Base-by-base conservation (phyloP, 225 moss, liverwort and hornwort species). In the Physcomitrellopsis africana region DNA sequence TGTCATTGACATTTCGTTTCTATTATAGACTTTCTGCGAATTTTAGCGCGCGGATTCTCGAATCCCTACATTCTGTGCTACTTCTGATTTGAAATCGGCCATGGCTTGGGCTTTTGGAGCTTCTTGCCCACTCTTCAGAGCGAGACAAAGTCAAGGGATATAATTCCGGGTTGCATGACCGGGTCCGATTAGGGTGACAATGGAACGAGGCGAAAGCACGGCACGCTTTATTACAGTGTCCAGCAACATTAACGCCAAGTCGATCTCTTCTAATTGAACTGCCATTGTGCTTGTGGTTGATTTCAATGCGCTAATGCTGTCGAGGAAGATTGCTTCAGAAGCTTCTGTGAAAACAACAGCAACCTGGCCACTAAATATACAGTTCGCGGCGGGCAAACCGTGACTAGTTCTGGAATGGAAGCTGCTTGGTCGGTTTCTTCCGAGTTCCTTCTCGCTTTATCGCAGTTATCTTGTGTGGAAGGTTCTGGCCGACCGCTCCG, bases 1-100 rank as follows among this genome's bases (percentile, higher is more conserved):
- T 81, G 68, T 61, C 72, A 10, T 51, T 77, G 77, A 73, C 68
- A 73, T 63, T 68, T 81, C 55, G 73, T 32, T 56, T 32, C 54
- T 63, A 42, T 5, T 48, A 18, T 60, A 23, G 24, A 48, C 56
- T 13, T 29, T 58, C 49, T 24, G 73, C 60, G 20, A 60, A 11
- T 29, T 11, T 77, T 73, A 49, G 7, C 11, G 0, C 51, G 14
- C 59, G 9, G 29, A 19, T 59, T 49, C 60, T 12, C 56, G 56
- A 42, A 81, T 45, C 24, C 45, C 52, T 63, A 65, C 77, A 82
- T 69, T 64, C 69, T 67, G 48, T 58, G 48, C 23, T 11, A 6
- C 9, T 55, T 45, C 65, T 32, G 20, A 43, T 71, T 65, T 19
- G 54, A 29, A 44, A 15, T 11, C 48, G 48, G 48, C 48, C 10